phyloP scores from a whole-genome alignment of 306 rosid genomes.

The Rosa chinensis region DNA sequence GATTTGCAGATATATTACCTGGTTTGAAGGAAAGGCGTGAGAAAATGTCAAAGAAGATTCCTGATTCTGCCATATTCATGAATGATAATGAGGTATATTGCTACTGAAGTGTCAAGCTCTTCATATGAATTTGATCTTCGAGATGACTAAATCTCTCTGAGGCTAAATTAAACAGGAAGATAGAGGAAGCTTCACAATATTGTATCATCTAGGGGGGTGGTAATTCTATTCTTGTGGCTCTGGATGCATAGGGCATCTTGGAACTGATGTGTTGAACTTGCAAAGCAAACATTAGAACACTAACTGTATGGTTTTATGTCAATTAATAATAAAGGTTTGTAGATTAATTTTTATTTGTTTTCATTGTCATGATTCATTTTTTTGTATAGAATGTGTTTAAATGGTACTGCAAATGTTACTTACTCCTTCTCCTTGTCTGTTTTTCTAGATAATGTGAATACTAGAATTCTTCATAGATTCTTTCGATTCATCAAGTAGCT shows the following conservation, averaged over 20 bases:
- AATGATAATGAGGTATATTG: too few species aligned
- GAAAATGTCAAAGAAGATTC: too few species aligned
- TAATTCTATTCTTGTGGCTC: background rate
- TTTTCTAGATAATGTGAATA: slow-evolving; percentile 13
- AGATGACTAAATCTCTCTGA: too few species aligned
- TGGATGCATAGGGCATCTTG: slow-evolving; percentile 3
- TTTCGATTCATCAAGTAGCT: background rate
- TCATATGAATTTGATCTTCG: too few species aligned
- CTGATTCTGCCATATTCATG: too few species aligned
- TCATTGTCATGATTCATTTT: background rate
- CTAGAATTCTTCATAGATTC: background rate
- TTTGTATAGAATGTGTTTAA: background rate
- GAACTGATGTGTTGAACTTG: background rate
- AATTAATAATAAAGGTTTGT: background rate
- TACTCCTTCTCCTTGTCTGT: slow-evolving; percentile 2
- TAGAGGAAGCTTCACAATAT: too few species aligned
- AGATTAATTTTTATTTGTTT: background rate
- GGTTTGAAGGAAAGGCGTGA: too few species aligned
- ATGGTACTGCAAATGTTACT: background rate
- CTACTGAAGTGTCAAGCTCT: too few species aligned
- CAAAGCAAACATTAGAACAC: background rate
- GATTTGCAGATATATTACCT: too few species aligned
- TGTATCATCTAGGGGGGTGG: background rate
- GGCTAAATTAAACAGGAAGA: too few species aligned
- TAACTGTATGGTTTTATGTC: background rate